Evolutionary conservation across 768 basidiomycete genomes (phyloP), one percentile per base, ranked within the genome.

Genomic region (Tephrocybe sp.): DNA sequence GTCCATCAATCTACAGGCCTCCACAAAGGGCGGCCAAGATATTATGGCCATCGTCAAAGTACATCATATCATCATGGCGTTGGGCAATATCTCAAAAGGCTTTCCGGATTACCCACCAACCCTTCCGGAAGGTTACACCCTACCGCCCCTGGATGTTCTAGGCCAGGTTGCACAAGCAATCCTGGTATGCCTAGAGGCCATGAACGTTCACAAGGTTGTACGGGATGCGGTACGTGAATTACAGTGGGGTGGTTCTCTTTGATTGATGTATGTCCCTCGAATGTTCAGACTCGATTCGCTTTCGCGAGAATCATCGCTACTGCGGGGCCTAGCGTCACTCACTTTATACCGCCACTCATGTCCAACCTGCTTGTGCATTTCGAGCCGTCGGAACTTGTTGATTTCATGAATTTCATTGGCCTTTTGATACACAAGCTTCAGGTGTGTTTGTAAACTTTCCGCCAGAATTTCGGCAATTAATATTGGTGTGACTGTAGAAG

Each of bases 331-430:
- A 84, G 81, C 30, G 86, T 95, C 44, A 89, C 93, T 0, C 84
- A 87, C 56, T 84, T 86, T 55, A 93, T 98, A 36, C 92, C 94
- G 2, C 75, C 86, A 19, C 76, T 99, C 39, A 97, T 97, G 83
- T 76, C 80, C 38, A 87, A 90, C 63, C 80, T 98, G n/a, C 80
- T 98, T 43, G 79, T 84, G 2, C 90, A 95, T 58, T 94, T 94
- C 60, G 92, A 97, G 56, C 87, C 93, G 1, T 80, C 86, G 6
- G 97, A 99, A 66, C 72, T 99, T 49, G 85, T 88, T 23, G 97
- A 99, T 62, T 95, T 98, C 60, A 86, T 98, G 78, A 88, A 86
- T 60, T 98, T 99, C 73, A 88, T 99, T 47, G 88, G 88, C 6
- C 73, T 97, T 8, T 72, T 97, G 45, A 86, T 94, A 45, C 92